A percentile compares a stretch with the other conserved stretches of the same genome.
phyloP scores from a whole-genome alignment of 73 alveolate species.

The Paramecium biaurelia region DNA sequence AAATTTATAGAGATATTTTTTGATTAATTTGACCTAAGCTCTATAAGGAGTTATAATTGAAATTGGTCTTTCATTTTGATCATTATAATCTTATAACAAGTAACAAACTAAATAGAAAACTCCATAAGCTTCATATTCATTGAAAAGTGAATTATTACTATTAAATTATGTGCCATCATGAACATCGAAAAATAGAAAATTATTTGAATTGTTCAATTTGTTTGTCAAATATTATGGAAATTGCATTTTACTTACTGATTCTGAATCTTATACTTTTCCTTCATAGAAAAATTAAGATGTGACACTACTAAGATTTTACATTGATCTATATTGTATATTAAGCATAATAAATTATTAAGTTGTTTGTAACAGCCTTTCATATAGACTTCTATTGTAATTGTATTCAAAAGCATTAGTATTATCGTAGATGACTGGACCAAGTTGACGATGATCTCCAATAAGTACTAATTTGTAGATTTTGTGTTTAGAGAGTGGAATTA shows the following conservation, averaged over 20 bases:
- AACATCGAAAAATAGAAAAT: slow-evolving; percentile 5
- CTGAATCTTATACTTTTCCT: background rate
- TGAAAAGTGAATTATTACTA: background rate
- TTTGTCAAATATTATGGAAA: background rate
- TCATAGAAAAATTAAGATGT: slow-evolving; percentile 31
- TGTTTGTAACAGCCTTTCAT: background rate
- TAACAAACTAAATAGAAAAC: background rate
- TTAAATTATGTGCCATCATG: background rate
- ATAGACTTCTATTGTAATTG: background rate
- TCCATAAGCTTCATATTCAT: slow-evolving; percentile 36
- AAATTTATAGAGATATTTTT: background rate
- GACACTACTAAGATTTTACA: background rate
- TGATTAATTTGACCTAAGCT: slow-evolving; percentile 6
- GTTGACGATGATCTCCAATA: slow-evolving; percentile 29
- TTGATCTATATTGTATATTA: background rate
- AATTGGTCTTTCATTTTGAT: background rate
- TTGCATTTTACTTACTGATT: background rate
- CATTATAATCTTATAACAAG: background rate
- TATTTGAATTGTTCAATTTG: background rate
- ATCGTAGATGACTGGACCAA: slow-evolving; percentile 15
- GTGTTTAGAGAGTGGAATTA: slow-evolving; percentile 10
- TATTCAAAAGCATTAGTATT: background rate
- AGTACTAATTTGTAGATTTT: background rate
- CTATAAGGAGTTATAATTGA: slow-evolving; percentile 27
- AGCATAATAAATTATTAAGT: background rate